Evolutionary conservation across 148 eudicot species (phyloP), one percentile per base, ranked within the genome.

Genomic region (Cornus suecica): DNA sequence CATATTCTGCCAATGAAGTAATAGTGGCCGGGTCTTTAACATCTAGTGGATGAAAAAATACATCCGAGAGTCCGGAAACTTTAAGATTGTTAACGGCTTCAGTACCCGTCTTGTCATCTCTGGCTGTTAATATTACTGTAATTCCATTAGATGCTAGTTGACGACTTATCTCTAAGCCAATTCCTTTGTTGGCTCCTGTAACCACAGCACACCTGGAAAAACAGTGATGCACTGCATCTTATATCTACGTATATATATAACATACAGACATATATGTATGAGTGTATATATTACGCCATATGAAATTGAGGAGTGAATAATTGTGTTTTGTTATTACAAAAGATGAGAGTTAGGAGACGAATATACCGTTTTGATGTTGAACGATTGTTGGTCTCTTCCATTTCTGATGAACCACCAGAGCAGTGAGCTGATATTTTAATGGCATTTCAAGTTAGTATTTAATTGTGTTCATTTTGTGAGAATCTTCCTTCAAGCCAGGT

Each of bases 41-140:
- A 70, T 82, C 84, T 32, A 82, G 81, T 5, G 64, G 78, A 74
- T 78, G 81, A 30, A 78, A 82, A 32, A 58, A 30, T 5, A 82
- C 22, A 66, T 56, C 10, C 11, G 75, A 58, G 0, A 58, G 23
- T 2, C 78, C 78, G 9, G 45, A 62, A 60, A 11, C 72, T 52
- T 68, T 73, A 16, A 82, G 76, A 34, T 70, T 78, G 31, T 78
- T 52, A 28, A 70, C 18, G 10, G 81, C 84, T 65, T 82, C 73
- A 29, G 37, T 2, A 18, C 79, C 81, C 1, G 10, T 61, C 24
- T 67, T 74, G 69, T 82, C 70, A 70, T 82, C 71, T 74, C 81
- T 82, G 10, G 81, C 74, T 0, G 84, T 78, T 56, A 74, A n/a
- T 0, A 82, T 41, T 54, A 82, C 84, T 2, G 28, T 65, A 11